A percentile compares a stretch with the other conserved stretches of the same genome.
Conservation (phyloP, 2,329 filamentous ascomycete species). For the Periconia macrospinosa region DNA sequence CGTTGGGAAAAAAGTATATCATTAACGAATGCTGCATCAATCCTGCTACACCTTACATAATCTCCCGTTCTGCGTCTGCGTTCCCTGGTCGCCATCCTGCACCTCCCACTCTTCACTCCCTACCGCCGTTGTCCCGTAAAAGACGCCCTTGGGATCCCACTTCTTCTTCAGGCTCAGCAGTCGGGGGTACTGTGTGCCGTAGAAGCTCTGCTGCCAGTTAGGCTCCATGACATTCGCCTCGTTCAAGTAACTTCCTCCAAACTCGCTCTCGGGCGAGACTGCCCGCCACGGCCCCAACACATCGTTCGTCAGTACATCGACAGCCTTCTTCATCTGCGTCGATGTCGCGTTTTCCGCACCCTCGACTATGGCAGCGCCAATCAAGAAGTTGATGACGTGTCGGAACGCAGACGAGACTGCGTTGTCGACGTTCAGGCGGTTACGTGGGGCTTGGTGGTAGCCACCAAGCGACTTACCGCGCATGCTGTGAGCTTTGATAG, state of each 20-base stretch:
- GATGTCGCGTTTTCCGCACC: conserved; percentile 15
- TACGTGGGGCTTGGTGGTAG: conserved; percentile 24
- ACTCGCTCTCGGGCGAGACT: conserved; percentile 20
- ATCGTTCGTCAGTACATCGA: conserved; percentile 16
- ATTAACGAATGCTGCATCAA: neutral
- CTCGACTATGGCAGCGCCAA: conserved; percentile 18
- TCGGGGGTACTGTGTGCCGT: conserved; percentile 27
- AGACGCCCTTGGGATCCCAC: conserved; percentile 29
- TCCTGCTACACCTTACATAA: conserved; percentile 34
- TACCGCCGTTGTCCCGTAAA: conserved; percentile 26
- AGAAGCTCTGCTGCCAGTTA: conserved; percentile 30
- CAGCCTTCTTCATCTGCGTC: conserved; percentile 11
- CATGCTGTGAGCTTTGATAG: conserved; percentile 19
- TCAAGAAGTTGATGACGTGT: conserved; percentile 24
- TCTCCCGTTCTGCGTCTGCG: conserved; percentile 26
- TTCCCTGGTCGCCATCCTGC: conserved; percentile 18
- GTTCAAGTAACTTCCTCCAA: conserved; percentile 30
- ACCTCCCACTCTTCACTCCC: conserved; percentile 30
- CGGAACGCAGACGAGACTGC: conserved; percentile 30
- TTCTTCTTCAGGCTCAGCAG: conserved; percentile 28
- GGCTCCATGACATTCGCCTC: conserved; percentile 30
- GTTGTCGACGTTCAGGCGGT: conserved; percentile 21
- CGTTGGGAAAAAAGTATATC: neutral
- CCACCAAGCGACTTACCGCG: conserved; percentile 14
- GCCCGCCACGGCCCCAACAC: conserved; percentile 19